Conservation (phyloP, 768 basidiomycete species). For the Pilatotrama ljubarskyi region DNA sequence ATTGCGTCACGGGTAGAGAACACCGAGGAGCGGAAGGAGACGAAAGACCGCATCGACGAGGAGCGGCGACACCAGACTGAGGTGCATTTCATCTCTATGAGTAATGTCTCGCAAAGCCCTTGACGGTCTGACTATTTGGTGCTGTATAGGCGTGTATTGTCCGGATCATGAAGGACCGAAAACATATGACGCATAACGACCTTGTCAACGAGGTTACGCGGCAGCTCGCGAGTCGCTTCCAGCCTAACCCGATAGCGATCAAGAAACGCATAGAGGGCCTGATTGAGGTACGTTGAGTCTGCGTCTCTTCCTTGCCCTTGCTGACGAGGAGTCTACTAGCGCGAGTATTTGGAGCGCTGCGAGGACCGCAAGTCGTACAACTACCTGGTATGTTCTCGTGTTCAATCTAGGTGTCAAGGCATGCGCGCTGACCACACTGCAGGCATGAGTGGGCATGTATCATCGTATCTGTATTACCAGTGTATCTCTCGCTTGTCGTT, state of each 20-base stretch:
- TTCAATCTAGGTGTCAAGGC: neutral
- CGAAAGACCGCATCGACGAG: slow-evolving; percentile 86
- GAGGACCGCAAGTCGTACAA: slow-evolving; percentile 88
- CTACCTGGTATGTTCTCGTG: slow-evolving; percentile 52
- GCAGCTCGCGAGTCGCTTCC: slow-evolving; percentile 83
- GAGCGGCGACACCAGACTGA: slow-evolving; percentile 89
- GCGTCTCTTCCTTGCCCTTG: neutral
- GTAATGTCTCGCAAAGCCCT: no score
- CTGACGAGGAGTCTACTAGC: slow-evolving; percentile 42
- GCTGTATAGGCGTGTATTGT: slow-evolving; percentile 86
- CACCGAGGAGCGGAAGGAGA: slow-evolving; percentile 85
- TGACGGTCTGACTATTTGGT: neutral
- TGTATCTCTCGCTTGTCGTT: slow-evolving; percentile 4
- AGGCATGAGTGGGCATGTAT: slow-evolving; percentile 17
- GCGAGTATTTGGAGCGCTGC: slow-evolving; percentile 92
- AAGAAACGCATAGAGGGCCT: slow-evolving; percentile 92
- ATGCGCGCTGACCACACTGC: neutral
- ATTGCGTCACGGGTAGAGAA: slow-evolving; percentile 87
- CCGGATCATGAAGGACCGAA: slow-evolving; percentile 95
- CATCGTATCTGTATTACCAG: slow-evolving; percentile 12
- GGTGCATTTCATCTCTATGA: no score
- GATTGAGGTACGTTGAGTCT: slow-evolving; percentile 70
- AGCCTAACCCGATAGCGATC: slow-evolving; percentile 80
- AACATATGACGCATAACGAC: slow-evolving; percentile 84
- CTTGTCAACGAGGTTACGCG: slow-evolving; percentile 88